A percentile compares a stretch with the other conserved stretches of the same genome.
phyloP scores from a whole-genome alignment of 2,329 filamentous ascomycete genomes.

The Aspergillus floridensis region DNA sequence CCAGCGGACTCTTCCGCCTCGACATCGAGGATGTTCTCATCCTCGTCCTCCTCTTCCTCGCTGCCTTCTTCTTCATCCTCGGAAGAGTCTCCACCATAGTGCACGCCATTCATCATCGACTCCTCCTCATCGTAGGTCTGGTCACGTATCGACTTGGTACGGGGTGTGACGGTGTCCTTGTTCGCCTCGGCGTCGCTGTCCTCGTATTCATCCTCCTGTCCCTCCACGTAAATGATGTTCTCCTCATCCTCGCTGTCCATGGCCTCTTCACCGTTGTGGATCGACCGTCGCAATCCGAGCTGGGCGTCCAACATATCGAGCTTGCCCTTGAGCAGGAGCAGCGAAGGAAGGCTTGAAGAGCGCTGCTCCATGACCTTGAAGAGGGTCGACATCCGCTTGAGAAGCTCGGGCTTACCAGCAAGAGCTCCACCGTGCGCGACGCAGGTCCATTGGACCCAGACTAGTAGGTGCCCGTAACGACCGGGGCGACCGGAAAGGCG shows the following conservation, averaged over 20 bases:
- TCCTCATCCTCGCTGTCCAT: conserved; percentile 59
- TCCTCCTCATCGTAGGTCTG: conserved; percentile 44
- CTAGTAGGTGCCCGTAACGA: conserved; percentile 82
- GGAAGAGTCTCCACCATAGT: conserved; percentile 37
- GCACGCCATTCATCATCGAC: conserved; percentile 40
- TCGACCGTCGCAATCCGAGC: conserved; percentile 71
- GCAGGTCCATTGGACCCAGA: conserved; percentile 94
- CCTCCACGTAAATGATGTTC: conserved; percentile 84
- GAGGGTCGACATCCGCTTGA: conserved; percentile 72
- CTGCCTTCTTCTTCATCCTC: conserved; percentile 57
- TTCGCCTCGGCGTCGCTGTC: conserved; percentile 32
- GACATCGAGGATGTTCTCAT: conserved; percentile 44
- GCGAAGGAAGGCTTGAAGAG: conserved; percentile 73
- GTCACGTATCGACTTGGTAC: conserved; percentile 38
- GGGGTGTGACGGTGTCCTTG: conserved; percentile 27
- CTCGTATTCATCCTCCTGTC: conserved; percentile 58
- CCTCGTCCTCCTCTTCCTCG: conserved; percentile 48
- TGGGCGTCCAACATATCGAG: conserved; percentile 92
- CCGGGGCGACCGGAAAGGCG: conserved; percentile 84
- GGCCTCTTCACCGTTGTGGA: conserved; percentile 53
- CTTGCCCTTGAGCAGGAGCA: conserved; percentile 89
- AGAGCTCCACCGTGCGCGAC: conserved; percentile 89
- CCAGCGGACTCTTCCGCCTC: conserved; percentile 45
- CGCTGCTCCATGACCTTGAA: conserved; percentile 86
- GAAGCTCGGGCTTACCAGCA: conserved; percentile 77